Evolutionary conservation across 495 filamentous ascomycete genomes (phyloP), one percentile per base, ranked within the genome.

Genomic region (Lasiosphaeria miniovina): DNA sequence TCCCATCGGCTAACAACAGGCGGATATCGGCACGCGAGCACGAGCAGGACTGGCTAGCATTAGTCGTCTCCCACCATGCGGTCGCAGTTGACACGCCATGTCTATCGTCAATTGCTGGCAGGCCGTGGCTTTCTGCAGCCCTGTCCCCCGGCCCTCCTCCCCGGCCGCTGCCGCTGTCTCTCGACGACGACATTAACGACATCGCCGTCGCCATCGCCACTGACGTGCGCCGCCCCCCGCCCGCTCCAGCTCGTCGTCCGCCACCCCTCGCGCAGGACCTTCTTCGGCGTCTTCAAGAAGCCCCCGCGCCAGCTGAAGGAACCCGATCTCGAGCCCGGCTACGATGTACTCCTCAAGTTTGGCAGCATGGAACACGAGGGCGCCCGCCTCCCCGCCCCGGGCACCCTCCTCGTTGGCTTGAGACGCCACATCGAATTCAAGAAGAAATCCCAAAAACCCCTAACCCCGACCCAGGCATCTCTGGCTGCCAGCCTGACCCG

Each of bases 11-110:
- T 43, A 31, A 61, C 48, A n/a, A 6, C 31, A 48, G 35, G 12
- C 15, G 24, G 24, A 24, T 24, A 24, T 24, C 24, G 24, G 24
- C 12, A 46, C 43, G 12, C 12, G 8, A 46, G 4, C 43, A n/a
- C 12, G 12, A n/a, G 43, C 52, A 71, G 58, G 34, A 60, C 63
- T 62, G 58, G 38, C 61, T 58, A 43, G 12, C 35, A 61, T 36
- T 64, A 71, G 59, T 54, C 53, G 57, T 69, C 61, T 71, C 63
- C 67, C 73, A 66, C 72, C 61, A 95, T 95, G 91, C 89, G 87
- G 68, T 92, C 91, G 72, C 88, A 91, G 68, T 82, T 96, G 64
- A 86, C 90, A 52, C 83, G 87, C 73, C 75, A 82, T 70, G 86
- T 91, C 63, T 89, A 92, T 69, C 82, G 83, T 57, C 82, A 84